These are phyloP conservation scores for Edhazardia aedis DNA, from an alignment of 371 early-diverging fungal genomes.

Conservation along the genomic window DNA sequence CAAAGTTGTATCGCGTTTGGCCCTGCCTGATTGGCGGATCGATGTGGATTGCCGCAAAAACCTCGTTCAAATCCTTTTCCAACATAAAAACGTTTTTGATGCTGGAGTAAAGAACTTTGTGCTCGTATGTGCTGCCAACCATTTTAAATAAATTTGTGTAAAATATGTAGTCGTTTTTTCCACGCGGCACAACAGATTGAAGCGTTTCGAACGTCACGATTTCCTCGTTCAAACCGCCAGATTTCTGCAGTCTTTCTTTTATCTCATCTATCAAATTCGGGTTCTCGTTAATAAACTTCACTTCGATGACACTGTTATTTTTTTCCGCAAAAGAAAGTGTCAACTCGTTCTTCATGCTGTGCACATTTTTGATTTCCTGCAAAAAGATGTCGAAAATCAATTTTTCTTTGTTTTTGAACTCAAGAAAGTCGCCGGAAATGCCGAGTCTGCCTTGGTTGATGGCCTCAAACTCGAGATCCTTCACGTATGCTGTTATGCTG, in stretches of 20 bases:
- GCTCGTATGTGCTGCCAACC: conserved; percentile 44
- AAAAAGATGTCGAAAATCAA: conserved; percentile 42
- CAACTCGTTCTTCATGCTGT: conserved; percentile 37
- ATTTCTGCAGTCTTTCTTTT: conserved; percentile 13
- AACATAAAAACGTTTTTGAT: conserved; percentile 29
- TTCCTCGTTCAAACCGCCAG: no score
- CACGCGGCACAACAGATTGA: conserved; percentile 34
- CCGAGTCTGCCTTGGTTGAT: conserved; percentile 24
- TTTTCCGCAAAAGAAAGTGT: conserved; percentile 23
- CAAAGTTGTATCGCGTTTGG: conserved; percentile 38
- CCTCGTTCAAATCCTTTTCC: conserved; percentile 18
- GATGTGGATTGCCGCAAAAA: conserved; percentile 24
- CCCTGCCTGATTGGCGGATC: conserved; percentile 41
- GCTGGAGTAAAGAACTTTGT: conserved; percentile 34
- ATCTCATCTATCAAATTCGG: conserved; percentile 16
- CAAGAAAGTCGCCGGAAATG: conserved; percentile 25
- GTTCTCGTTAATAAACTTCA: conserved; percentile 13
- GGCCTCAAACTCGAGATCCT: conserved; percentile 26
- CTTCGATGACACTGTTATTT: conserved; percentile 22
- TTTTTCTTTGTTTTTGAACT: conserved; percentile 24
- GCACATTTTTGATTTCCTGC: conserved; percentile 30
- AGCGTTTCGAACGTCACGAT: conserved; percentile 32
- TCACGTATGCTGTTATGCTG: conserved; percentile 31
- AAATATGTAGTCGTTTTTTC: conserved; percentile 38
- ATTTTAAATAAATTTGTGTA: conserved; percentile 29